A percentile compares a stretch with the other conserved stretches of the same genome.
These are phyloP conservation scores for Ogataea nitratoaversa DNA, from an alignment of 805 yeast genomes.

Conservation along the genomic window DNA sequence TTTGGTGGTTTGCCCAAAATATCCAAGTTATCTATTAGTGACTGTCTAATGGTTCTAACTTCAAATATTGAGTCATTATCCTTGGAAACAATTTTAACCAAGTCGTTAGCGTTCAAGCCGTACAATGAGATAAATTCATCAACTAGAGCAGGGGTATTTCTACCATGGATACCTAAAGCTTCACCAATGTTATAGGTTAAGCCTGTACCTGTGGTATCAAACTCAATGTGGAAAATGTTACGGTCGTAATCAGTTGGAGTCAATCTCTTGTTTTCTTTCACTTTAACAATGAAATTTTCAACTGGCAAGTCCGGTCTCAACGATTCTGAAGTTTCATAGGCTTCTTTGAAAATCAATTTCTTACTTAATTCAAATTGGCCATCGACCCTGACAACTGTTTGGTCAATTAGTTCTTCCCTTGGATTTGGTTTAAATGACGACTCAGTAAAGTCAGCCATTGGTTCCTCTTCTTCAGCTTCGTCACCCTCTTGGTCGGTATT, in stretches of 20 bases:
- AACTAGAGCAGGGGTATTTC: slow-evolving; percentile 66
- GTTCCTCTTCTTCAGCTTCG: slow-evolving; percentile 19
- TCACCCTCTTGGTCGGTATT: slow-evolving; percentile 12
- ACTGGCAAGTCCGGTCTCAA: slow-evolving; percentile 90
- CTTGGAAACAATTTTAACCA: slow-evolving; percentile 68
- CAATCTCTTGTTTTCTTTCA: slow-evolving; percentile 85
- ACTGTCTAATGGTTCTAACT: slow-evolving; percentile 78
- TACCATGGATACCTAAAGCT: slow-evolving; percentile 93
- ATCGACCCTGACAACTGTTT: slow-evolving; percentile 35
- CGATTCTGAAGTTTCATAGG: slow-evolving; percentile 51
- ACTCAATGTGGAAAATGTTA: slow-evolving; percentile 94
- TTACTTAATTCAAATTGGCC: slow-evolving; percentile 51
- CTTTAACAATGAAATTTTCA: slow-evolving; percentile 80
- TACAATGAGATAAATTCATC: slow-evolving; percentile 65
- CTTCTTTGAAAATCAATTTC: slow-evolving; percentile 76
- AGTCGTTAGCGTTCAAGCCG: slow-evolving; percentile 63
- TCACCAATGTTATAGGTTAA: slow-evolving; percentile 91
- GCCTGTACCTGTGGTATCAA: slow-evolving; percentile 87
- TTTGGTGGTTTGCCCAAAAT: slow-evolving; percentile 94
- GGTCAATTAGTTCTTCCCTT: slow-evolving; percentile 43
- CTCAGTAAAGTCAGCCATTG: slow-evolving; percentile 56
- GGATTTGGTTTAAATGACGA: slow-evolving; percentile 64
- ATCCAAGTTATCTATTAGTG: slow-evolving; percentile 76
- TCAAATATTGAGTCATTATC: slow-evolving; percentile 58
- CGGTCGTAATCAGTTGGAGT: slow-evolving; percentile 89